phyloP scores from a whole-genome alignment of 306 rosid species.

The Casuarina cunninghamiana region DNA sequence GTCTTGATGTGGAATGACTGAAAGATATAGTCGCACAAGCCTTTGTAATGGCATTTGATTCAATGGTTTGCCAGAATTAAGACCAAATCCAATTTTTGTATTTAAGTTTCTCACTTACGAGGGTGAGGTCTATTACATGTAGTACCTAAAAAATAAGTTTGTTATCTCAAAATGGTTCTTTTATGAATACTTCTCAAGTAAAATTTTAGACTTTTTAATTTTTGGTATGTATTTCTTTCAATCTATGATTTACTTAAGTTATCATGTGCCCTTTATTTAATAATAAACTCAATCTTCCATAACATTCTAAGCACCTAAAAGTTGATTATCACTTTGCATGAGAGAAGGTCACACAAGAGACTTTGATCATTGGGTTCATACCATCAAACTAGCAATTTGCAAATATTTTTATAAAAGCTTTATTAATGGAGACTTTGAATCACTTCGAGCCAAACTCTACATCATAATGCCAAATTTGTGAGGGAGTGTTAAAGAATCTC shows the following conservation, averaged over 20 bases:
- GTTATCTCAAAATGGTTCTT: constrained; percentile 14
- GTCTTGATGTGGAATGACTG: constrained; percentile 27
- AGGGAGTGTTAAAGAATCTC: no score
- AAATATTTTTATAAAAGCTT: no score
- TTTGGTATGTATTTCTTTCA: constrained; percentile 34
- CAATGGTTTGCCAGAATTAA: constrained; percentile 26
- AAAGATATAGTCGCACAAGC: constrained; percentile 27
- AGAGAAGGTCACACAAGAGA: no score
- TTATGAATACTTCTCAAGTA: constrained; percentile 39
- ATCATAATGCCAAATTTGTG: no score
- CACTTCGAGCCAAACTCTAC: no score
- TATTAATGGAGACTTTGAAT: no score
- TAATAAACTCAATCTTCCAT: no score
- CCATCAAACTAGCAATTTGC: no score
- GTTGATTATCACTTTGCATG: no score
- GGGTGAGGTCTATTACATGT: constrained; percentile 31
- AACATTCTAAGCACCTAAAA: no score
- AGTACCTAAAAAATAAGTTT: constrained; percentile 10
- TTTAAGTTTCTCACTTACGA: constrained; percentile 17
- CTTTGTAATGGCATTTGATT: constrained; percentile 46
- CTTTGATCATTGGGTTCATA: no score
- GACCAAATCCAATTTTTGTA: constrained; percentile 4
- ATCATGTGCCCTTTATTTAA: no score
- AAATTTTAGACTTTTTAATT: constrained; percentile 49
- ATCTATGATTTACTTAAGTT: not conserved